Evolutionary conservation across 352 stramenopile species (phyloP), one percentile per base, ranked within the genome.

Genomic region (Pythium aphanidermatum): DNA sequence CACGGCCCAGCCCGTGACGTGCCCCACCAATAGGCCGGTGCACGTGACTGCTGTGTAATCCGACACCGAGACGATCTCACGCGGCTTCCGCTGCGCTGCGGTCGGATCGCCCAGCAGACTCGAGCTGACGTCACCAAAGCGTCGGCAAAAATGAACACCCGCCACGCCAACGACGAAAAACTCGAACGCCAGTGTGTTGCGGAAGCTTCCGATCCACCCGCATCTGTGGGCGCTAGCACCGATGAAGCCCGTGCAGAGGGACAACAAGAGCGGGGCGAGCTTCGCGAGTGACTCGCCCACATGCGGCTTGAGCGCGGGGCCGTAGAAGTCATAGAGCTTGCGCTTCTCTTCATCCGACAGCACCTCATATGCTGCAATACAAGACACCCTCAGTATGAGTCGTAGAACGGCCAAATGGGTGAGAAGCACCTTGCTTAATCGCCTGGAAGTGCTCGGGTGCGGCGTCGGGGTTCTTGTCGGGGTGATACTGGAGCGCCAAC

Each of bases 401-500:
- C n/a, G n/a, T n/a, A n/a, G n/a, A n/a, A n/a, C n/a, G n/a, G n/a
- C n/a, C n/a, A n/a, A n/a, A n/a, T n/a, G n/a, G n/a, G n/a, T n/a
- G n/a, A n/a, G n/a, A 49, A 47, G 13, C 16, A 72, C 66, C 70
- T 61, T 86, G 61, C 8, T 64, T 82, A 32, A 89, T 83, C 3
- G 70, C 59, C 51, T 89, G 77, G 61, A 98, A 98, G 42, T 96
- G 73, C 55, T 96, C 78, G 0, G 83, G 78, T 32, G 86, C 68
- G 2, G 81, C 85, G 31, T 78, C 80, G 11, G 80, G 87, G 63
- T 98, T 98, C 70, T 98, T 98, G 68, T 98, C 95, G 2, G 95
- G 95, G 48, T 98, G 94, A n/a, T 96, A 86, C 65, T 96, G 86
- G 25, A 98, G 74, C 49, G 83, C 88, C 45, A 97, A 71, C 36